Base-by-base conservation (phyloP, 805 yeast species). In the Maudiozyma bulderi region DNA sequence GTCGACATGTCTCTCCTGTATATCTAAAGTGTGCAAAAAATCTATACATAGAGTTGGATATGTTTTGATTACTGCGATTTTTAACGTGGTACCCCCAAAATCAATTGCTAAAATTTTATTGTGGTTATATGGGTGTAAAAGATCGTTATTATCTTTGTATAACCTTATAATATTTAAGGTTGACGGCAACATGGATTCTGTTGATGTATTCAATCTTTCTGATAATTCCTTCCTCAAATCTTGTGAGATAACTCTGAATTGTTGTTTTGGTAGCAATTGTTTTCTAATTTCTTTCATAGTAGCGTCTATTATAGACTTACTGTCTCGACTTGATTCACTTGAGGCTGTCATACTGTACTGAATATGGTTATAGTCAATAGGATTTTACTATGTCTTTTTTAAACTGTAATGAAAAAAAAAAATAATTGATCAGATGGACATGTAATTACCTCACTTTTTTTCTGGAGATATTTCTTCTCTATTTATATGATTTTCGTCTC, bases 41-140 rank as follows among this genome's bases (percentile, higher is more conserved):
- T 44, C 43, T 35, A 54, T 56, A 3, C 46, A 39, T 41, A 52
- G 51, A 8, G 43, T 39, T 9, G 56, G 58, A n/a, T 43, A 34
- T 3, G 51, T 43, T 9, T 40, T 44, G 44, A 49, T 43, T 6
- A 61, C 40, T 6, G 60, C 67, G 43, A 57, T 40, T 47, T 61
- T 63, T n/a, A 61, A 47, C 20, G 41, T 55, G 6, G 60, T 57
- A 9, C 65, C 66, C 31, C 66, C 66, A 53, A 60, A 55, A 54
- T 61, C 66, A 42, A 62, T 54, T 7, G 66, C 57, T 20, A 60
- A 45, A 37, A 53, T 45, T 10, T 43, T 39, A 28, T 46, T 47
- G 30, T 46, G 40, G 8, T 40, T 37, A 9, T 33, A 41, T 38
- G 44, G 44, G n/a, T 15, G 20, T 11, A 35, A 15, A 8, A 40